A percentile compares a stretch with the other conserved stretches of the same genome.
Evolutionary conservation across 192 early-diverging fungal genomes (phyloP).

Genomic region (Coemansia sp.): DNA sequence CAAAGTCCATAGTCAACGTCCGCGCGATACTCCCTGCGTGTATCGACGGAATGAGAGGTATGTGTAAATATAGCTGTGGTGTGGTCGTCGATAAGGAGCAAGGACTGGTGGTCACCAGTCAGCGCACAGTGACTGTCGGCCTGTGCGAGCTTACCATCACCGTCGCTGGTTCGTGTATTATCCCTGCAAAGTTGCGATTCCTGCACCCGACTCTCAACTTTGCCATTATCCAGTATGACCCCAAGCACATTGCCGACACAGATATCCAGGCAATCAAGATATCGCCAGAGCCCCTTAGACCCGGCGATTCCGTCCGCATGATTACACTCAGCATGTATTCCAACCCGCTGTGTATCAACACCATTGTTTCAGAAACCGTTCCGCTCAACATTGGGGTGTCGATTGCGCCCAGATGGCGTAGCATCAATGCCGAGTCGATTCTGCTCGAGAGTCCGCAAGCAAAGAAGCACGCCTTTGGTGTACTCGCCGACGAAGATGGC

Average conservation of each 20-base stretch:
- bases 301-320: constrained; percentile 61
- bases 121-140: constrained; percentile 74
- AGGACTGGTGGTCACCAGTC: constrained; percentile 78
- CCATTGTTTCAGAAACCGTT: constrained; percentile 57
- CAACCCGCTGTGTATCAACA: constrained; percentile 58
- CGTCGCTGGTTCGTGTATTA: constrained; percentile 82
- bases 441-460: constrained; percentile 30
- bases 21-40: constrained; percentile 12
- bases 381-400: constrained; percentile 46
- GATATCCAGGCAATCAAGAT: constrained; percentile 63
- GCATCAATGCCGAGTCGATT: constrained; percentile 37
- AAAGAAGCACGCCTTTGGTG: constrained; percentile 22
- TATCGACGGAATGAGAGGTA: constrained; percentile 15
- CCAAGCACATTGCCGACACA: constrained; percentile 66
- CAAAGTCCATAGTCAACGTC: constrained; percentile 31
- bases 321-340: constrained; percentile 56
- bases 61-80: constrained; percentile 52
- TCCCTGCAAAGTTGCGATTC: constrained; percentile 78
- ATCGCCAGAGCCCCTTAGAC: constrained; percentile 54
- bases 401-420: constrained; percentile 32
- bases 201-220: constrained; percentile 89
- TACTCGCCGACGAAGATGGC: constrained; percentile 37
- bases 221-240: constrained; percentile 79
- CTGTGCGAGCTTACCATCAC: constrained; percentile 79
- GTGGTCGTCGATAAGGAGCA: constrained; percentile 71